Evolutionary conservation across 2,329 filamentous ascomycete genomes (phyloP), one percentile per base, ranked within the genome.

Genomic region (Beauveria caledonica): DNA sequence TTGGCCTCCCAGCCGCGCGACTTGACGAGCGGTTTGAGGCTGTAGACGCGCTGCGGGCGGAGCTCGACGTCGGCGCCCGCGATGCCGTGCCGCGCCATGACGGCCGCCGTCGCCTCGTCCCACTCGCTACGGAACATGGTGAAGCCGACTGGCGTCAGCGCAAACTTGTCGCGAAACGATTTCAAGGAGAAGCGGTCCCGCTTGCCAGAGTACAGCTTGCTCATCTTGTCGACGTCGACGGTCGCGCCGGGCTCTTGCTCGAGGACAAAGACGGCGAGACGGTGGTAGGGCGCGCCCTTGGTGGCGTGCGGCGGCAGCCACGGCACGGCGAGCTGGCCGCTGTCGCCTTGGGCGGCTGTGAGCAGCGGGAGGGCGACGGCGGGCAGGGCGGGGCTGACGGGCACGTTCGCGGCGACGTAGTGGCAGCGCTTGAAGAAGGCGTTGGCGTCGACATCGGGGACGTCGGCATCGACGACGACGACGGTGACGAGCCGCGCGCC

Each of bases 241-340:
- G 60, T 68, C 11, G 5, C 27, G 58, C 81, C 84, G 58, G 85
- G 77, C 56, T 82, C 78, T 74, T 99, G 94, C 76, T 96, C 85
- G 54, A 97, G 79, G 23, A 99, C 78, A 71, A 94, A 88, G 62
- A 97, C 77, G 52, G 87, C 87, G 59, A 97, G 80, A 57, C 94
- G 89, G 75, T 97, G 94, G 76, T 97, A 97, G 1, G 90, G 90
- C 2, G 88, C 84, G 61, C 94, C 94, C 78, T 94, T 96, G 71
- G 96, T 89, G 1, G 91, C 87, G 70, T 89, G 90, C 1, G 94
- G 88, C 1, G 93, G 88, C 25, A 92, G 78, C 90, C 93, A 99
- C 1, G 91, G 87, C 3, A 86, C 76, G 60, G 90, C 84, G 53
- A 94, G 73, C 61, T 81, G 77, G 46, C 23, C 23, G 25, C 17